Base-by-base conservation (phyloP, 1,139 yeast species). In the Pichia cactophila region DNA sequence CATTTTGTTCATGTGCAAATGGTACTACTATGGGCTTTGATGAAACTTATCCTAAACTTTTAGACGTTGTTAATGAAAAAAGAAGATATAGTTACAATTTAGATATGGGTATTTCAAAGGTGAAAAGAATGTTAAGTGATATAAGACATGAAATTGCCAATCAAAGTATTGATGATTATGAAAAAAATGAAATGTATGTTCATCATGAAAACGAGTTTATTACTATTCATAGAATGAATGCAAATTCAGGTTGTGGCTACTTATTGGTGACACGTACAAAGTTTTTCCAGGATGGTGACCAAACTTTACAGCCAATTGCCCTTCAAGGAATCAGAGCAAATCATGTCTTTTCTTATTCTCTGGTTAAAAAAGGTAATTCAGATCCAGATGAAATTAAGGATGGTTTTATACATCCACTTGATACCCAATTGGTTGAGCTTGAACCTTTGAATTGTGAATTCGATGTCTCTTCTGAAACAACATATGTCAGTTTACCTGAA, bases 11-110 rank as follows among this genome's bases (percentile, higher is more conserved):
- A 0, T 86, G 95, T 48, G 96, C 97, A 2, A 85, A 89, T 50
- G 98, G 98, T 0, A 85, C 97, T 1, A 95, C 89, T 1, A 84
- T 86, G 68, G 98, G 98, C 17, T 89, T 81, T 61, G 98, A 92
- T 64, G 98, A 92, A 67, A 78, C 92, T 48, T 92, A 83, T 63
- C 97, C 97, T 4, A 72, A 77, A 41, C 70, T 88, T 41, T 71
- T 92, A 44, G 83, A 89, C 62, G 83, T 92, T 45, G 98, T 92
- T n/a, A 68, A 72, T 36, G 98, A 92, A 63, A 69, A 66, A 2
- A 76, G 96, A 56, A 69, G 68, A 11, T 92, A 92, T 60, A 73
- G 81, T 1, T 75, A 72, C 58, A 70, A 70, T 29, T 72, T 73
- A 40, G 97, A 97, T 33, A 86, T 92, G 60, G 97, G 97, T 39